Evolutionary conservation across 192 early-diverging fungal genomes (phyloP).

Genomic region (Phycomyces nitens): DNA sequence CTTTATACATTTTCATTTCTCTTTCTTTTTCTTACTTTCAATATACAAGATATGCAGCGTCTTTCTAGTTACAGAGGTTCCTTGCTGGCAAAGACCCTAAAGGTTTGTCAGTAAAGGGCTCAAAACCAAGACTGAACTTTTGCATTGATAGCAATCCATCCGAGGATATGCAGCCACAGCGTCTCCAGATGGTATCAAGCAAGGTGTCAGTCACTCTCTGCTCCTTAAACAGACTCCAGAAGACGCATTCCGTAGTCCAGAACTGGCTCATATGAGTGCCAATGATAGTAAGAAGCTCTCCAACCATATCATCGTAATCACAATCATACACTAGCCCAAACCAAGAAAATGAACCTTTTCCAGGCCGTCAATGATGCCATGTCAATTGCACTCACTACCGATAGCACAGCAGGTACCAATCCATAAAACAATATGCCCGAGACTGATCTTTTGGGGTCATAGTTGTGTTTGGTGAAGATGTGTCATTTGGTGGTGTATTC

Average conservation of each 20-base stretch:
- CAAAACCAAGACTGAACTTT: too few species aligned
- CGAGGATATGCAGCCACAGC: conserved; percentile 16
- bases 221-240: conserved; percentile 75
- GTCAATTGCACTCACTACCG: conserved; percentile 76
- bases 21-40: too few species aligned
- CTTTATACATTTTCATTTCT: too few species aligned
- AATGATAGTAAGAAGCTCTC: conserved; percentile 46
- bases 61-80: too few species aligned
- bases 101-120: too few species aligned
- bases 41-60: too few species aligned
- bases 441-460: not conserved
- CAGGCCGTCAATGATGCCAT: conserved; percentile 97
- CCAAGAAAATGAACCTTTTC: conserved; percentile 90
- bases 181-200: conserved; percentile 78
- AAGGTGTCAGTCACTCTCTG: conserved; percentile 78
- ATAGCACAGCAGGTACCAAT: conserved; percentile 72
- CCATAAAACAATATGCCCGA: not conserved
- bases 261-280: conserved; percentile 60
- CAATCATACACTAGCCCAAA: conserved; percentile 66
- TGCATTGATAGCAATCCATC: not conserved
- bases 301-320: too few species aligned
- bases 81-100: too few species aligned
- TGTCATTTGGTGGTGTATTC: conserved; percentile 97
- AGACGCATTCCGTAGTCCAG: conserved; percentile 62
- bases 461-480: conserved; percentile 97